Conservation (phyloP, 306 rosid species). For the Rosa lucieae region DNA sequence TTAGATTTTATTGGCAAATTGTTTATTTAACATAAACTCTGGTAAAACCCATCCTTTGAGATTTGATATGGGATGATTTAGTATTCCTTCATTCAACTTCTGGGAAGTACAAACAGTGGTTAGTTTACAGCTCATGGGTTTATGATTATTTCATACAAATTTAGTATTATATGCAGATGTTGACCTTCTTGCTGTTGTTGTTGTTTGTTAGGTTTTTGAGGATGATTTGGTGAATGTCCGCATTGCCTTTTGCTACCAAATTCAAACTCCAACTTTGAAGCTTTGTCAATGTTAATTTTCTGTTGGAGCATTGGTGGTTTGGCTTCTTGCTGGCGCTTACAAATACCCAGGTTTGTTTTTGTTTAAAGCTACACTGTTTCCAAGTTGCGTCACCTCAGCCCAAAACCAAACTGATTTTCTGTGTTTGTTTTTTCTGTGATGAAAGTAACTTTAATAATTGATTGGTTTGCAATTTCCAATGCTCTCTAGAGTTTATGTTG, state of each 20-base stretch:
- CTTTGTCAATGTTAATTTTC: conserved; percentile 58
- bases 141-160: not conserved
- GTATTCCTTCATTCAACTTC: not conserved
- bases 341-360: conserved; percentile 52
- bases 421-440: not conserved
- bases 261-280: conserved; percentile 63
- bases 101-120: not conserved
- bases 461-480: not conserved
- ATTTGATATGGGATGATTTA: not conserved
- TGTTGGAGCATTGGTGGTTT: conserved; percentile 74
- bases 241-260: conserved; percentile 51
- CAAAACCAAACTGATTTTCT: not conserved
- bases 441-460: not conserved
- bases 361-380: not conserved
- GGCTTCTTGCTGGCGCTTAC: conserved; percentile 82
- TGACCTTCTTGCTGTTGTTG: not conserved
- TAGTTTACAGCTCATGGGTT: not conserved
- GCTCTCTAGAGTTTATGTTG: not conserved
- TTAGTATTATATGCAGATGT: not conserved
- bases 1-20: not conserved
- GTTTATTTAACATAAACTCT: not conserved
- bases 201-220: conserved; percentile 51
- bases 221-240: conserved; percentile 57
- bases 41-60: not conserved
- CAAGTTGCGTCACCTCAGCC: not conserved